Percentiles rank a stretch among this genome's conserved stretches.
phyloP scores from a whole-genome alignment of 805 yeast genomes.

The Suhomyces sp. region DNA sequence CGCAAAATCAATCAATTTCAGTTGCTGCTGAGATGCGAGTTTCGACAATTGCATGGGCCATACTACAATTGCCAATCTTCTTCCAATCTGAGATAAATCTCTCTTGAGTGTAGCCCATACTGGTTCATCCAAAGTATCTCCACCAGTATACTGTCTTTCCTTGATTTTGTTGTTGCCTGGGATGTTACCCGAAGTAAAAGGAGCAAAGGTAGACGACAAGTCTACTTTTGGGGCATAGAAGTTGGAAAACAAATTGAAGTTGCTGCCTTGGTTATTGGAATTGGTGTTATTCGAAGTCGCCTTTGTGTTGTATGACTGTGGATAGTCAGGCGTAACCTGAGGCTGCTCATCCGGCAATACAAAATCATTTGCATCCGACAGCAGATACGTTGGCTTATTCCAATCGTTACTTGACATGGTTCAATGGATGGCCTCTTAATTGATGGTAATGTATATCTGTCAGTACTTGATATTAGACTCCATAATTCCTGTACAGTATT shows the following conservation, averaged over 20 bases:
- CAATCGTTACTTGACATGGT: constrained; percentile 9
- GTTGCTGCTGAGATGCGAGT: constrained; percentile 37
- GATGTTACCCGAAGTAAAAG: constrained; percentile 21
- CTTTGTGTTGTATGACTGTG: constrained; percentile 3
- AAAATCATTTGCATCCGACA: constrained; percentile 28
- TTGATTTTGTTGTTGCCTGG: constrained; percentile 25
- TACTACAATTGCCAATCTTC: constrained; percentile 37
- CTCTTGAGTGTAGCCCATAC: constrained; percentile 52
- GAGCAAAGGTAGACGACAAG: constrained; percentile 35
- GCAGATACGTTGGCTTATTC: constrained; percentile 13
- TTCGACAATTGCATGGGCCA: constrained; percentile 44
- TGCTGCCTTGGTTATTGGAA: constrained; percentile 1
- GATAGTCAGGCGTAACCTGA: constrained; percentile 1
- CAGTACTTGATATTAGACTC: too few relatives aligned
- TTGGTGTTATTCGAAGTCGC: not conserved
- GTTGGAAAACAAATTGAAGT: constrained; percentile 10
- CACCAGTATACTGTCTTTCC: constrained; percentile 61
- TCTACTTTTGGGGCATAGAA: constrained; percentile 31
- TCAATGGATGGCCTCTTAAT: too few relatives aligned
- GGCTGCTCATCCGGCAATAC: constrained; percentile 39
- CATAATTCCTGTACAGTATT: too few relatives aligned
- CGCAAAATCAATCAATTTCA: constrained; percentile 34
- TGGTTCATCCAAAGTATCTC: constrained; percentile 73
- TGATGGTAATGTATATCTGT: too few relatives aligned
- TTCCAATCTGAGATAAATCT: constrained; percentile 37